These are phyloP conservation scores for Lignosus rhinocerotis DNA, from an alignment of 1,284 basidiomycete species.

Conservation along the genomic window DNA sequence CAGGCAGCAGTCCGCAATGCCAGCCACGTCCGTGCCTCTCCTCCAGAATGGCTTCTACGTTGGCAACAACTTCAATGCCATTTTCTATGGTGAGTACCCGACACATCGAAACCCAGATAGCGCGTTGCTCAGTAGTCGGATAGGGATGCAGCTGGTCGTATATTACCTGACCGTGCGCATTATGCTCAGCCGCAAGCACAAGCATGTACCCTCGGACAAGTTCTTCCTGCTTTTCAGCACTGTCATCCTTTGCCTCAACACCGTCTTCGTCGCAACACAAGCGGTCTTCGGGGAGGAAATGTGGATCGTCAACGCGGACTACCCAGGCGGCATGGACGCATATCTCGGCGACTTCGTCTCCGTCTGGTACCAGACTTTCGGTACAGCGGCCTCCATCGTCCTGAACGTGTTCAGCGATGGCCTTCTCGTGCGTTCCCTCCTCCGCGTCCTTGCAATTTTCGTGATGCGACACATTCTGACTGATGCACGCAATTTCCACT, in stretches of 20 bases:
- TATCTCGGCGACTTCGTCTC: conserved; percentile 17
- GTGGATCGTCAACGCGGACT: conserved; percentile 20
- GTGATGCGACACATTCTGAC: neutral
- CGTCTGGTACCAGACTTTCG: conserved; percentile 26
- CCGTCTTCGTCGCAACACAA: conserved; percentile 20
- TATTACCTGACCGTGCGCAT: conserved; percentile 23
- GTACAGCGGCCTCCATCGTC: conserved; percentile 18
- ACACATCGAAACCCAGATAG: too few relatives aligned
- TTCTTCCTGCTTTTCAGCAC: conserved; percentile 14
- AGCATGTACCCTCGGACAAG: conserved; percentile 1
- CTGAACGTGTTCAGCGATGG: conserved; percentile 17
- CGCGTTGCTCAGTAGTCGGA: neutral
- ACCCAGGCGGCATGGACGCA: conserved; percentile 13
- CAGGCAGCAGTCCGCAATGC: conserved; percentile 7
- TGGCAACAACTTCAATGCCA: conserved; percentile 27
- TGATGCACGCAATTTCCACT: neutral
- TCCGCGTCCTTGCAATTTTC: neutral
- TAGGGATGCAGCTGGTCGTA: conserved; percentile 28
- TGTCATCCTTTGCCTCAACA: conserved; percentile 16
- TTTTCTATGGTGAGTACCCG: conserved; percentile 26
- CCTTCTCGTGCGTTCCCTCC: conserved; percentile 9
- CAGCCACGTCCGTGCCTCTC: conserved; percentile 2
- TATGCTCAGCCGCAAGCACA: conserved; percentile 8
- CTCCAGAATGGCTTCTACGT: conserved; percentile 30
- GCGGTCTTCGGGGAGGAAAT: conserved; percentile 24